Evolutionary conservation across 129 eudicot species (phyloP), one percentile per base, ranked within the genome.

Genomic region (Tagetes patula): DNA sequence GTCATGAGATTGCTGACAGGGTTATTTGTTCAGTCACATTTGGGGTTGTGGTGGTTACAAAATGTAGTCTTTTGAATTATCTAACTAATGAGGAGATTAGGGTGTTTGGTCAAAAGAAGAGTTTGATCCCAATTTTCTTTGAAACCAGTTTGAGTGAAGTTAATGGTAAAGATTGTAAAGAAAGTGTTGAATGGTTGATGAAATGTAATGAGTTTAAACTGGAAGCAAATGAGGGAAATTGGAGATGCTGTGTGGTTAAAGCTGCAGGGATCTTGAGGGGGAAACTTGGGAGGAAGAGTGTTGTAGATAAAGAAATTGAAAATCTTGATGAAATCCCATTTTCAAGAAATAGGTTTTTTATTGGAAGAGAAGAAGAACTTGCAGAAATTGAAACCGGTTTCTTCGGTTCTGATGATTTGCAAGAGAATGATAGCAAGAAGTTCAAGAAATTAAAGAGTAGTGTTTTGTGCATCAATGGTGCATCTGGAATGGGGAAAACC

Each of bases 81-180:
- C 79, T 85, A 31, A 85, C 81, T 74, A 43, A 80, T 83, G 98
- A 92, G 73, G 98, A 92, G 73, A 84, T 92, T 32, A 68, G 95
- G 78, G 89, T 92, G 83, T 89, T 92, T 62, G 88, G 87, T 27
- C 96, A 89, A 37, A 92, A 92, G 69, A 92, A 89, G 88, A 92
- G 89, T 78, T 49, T 92, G 69, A 85, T 92, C 53, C 98, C 98
- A 36, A 31, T 92, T 77, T 89, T 92, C 73, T 89, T 92, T 45
- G 88, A 85, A 67, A 80, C 82, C 0, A 86, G 85, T 42, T 32
- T 79, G 0, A 71, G 58, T n/a, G 89, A 89, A 78, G 75, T 85
- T 30, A 43, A 82, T 30, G 85, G 76, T 76, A 92, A 92, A 78
- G 91, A 92, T 67, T 80, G 86, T 68, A 89, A 84, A 79, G 96